Conservation (phyloP, 1,139 yeast genomes). For the Yamadazyma buinensis region DNA sequence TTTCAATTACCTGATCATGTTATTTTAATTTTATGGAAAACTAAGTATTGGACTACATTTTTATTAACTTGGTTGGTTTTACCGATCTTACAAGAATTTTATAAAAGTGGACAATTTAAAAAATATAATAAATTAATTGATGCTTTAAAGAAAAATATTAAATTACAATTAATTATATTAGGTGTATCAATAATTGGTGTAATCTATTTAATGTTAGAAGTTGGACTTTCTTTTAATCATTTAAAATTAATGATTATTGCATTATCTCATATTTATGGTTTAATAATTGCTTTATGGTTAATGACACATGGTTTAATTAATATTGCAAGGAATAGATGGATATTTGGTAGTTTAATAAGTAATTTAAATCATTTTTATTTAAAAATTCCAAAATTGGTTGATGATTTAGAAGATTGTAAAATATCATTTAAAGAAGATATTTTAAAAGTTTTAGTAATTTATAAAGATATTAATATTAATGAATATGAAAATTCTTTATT, state of each 20-base stretch:
- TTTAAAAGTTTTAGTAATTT: conserved; percentile 53
- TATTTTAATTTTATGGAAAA: conserved; percentile 63
- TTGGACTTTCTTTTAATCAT: conserved; percentile 55
- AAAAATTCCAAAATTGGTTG: conserved; percentile 56
- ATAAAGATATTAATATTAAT: conserved; percentile 29
- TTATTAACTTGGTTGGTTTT: conserved; percentile 67
- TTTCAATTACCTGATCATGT: conserved; percentile 35
- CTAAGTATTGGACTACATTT: conserved; percentile 79
- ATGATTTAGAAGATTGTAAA: conserved; percentile 61
- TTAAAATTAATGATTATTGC: conserved; percentile 72
- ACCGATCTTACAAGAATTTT: conserved; percentile 71
- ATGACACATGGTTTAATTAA: conserved; percentile 79
- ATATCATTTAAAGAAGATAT: conserved; percentile 63
- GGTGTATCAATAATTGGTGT: conserved; percentile 52
- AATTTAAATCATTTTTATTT: conserved; percentile 45
- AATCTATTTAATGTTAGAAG: conserved; percentile 57
- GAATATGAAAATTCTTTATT: conserved; percentile 30
- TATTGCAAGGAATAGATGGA: conserved; percentile 60
- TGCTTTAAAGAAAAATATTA: conserved; percentile 53
- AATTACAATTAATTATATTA: conserved; percentile 58
- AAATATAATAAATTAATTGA: conserved; percentile 46
- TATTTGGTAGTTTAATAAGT: conserved; percentile 37
- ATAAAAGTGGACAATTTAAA: conserved; percentile 64
- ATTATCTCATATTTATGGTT: conserved; percentile 73
- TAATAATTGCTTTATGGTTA: conserved; percentile 73